These are phyloP conservation scores for Pseudogymnoascus sp. DNA, from an alignment of 2,329 filamentous ascomycete genomes.

Conservation along the genomic window DNA sequence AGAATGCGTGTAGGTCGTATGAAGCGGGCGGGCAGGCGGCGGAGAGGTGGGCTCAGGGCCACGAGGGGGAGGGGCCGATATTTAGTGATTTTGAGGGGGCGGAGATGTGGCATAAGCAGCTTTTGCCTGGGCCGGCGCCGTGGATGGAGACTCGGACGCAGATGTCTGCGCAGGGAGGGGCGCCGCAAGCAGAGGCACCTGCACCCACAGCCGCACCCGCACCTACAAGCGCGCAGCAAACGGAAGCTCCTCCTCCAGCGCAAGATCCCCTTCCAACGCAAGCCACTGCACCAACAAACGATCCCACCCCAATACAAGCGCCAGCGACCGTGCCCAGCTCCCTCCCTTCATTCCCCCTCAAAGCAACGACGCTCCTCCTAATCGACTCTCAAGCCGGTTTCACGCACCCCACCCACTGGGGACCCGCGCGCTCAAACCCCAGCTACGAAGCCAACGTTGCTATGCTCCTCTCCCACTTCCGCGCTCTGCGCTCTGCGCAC, in stretches of 20 bases:
- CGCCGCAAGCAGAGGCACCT: no score
- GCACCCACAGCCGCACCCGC: no score
- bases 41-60: neutral
- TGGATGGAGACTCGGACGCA: neutral
- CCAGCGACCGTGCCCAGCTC: neutral
- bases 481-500: constrained; percentile 29
- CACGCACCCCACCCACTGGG: constrained; percentile 32
- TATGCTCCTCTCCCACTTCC: constrained; percentile 31
- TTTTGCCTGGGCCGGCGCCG: neutral
- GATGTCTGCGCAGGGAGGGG: no score
- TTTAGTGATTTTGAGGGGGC: neutral
- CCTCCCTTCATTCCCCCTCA: neutral
- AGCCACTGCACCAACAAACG: neutral
- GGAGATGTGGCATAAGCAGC: neutral
- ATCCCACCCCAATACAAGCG: neutral
- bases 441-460: constrained; percentile 35
- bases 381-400: constrained; percentile 41
- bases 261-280: neutral
- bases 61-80: neutral
- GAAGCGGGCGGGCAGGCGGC: neutral
- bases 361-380: constrained; percentile 35
- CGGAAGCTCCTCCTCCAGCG: neutral
- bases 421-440: constrained; percentile 36
- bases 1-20: neutral
- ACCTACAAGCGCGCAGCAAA: neutral